phyloP scores from a whole-genome alignment of 176 grass and related monocot species.

The Melocanna baccifera region DNA sequence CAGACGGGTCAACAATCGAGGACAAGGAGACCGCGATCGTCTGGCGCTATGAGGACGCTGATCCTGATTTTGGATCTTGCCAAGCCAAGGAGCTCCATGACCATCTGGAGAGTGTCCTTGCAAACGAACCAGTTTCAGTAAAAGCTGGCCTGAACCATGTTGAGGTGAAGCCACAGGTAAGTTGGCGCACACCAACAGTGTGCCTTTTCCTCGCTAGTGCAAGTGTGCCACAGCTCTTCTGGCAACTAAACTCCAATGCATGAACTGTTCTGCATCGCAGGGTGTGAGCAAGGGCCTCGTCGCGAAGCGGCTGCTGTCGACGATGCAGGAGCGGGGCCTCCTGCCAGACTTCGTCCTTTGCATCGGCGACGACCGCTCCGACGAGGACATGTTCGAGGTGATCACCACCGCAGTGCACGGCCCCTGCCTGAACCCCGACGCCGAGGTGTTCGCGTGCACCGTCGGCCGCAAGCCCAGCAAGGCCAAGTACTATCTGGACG shows the following conservation, averaged over 20 bases:
- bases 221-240: too few species aligned
- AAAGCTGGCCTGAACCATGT: slow-evolving; percentile 70
- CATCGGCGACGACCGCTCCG: slow-evolving; percentile 79
- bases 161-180: slow-evolving; percentile 95
- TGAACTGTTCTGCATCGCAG: slow-evolving; percentile 17
- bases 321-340: slow-evolving; percentile 39
- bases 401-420: slow-evolving; percentile 44
- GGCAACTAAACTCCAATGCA: not conserved
- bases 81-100: slow-evolving; percentile 91
- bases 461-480: slow-evolving; percentile 92
- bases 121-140: slow-evolving; percentile 81
- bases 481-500: slow-evolving; percentile 95
- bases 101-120: slow-evolving; percentile 82
- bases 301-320: slow-evolving; percentile 54
- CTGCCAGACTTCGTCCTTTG: slow-evolving; percentile 77
- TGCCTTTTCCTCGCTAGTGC: not conserved
- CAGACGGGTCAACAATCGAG: slow-evolving; percentile 81
- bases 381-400: slow-evolving; percentile 98
- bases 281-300: slow-evolving; percentile 83
- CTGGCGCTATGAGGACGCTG: slow-evolving; percentile 83
- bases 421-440: slow-evolving; percentile 30
- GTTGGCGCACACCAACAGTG: not conserved
- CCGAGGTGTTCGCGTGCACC: slow-evolving; percentile 85
- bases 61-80: slow-evolving; percentile 90
- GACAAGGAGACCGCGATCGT: slow-evolving; percentile 81